phyloP scores from a whole-genome alignment of 768 basidiomycete genomes.

The Punctularia strigosozonata region DNA sequence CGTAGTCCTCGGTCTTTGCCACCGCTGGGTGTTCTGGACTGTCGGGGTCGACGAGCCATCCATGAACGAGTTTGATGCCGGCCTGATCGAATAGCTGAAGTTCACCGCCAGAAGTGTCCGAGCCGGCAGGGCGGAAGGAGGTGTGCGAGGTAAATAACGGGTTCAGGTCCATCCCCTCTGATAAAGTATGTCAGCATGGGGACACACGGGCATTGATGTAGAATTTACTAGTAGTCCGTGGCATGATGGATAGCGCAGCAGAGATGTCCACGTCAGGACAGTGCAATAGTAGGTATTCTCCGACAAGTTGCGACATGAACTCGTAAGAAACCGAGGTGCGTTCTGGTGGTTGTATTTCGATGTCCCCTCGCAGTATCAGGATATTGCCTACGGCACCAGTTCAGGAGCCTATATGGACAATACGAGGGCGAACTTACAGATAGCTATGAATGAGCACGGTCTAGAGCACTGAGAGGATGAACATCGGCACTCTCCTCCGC shows the following conservation, averaged over 20 bases:
- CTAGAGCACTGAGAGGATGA: conserved; percentile 24
- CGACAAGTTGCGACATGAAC: conserved; percentile 72
- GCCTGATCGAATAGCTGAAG: conserved; percentile 79
- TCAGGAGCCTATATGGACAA: background rate
- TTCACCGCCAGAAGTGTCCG: conserved; percentile 68
- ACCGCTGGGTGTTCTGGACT: conserved; percentile 48
- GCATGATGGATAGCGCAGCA: conserved; percentile 62
- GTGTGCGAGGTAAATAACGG: conserved; percentile 65
- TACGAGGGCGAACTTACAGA: conserved; percentile 41
- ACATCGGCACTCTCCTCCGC: background rate
- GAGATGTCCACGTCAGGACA: conserved; percentile 53
- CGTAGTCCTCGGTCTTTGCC: conserved; percentile 50
- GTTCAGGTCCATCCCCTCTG: conserved; percentile 86
- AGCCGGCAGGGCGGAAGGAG: conserved; percentile 50
- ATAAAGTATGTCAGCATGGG: background rate
- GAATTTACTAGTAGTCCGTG: conserved; percentile 38
- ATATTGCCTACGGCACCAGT: conserved; percentile 55
- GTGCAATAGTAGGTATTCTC: conserved; percentile 60
- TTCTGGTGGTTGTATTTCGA: conserved; percentile 54
- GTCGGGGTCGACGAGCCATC: conserved; percentile 73
- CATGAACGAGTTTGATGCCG: conserved; percentile 74
- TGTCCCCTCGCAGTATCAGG: conserved; percentile 74
- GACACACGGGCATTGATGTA: background rate
- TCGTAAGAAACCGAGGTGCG: conserved; percentile 74
- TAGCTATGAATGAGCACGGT: conserved; percentile 86